Base-by-base conservation (phyloP, 2,329 filamentous ascomycete species). In the Thielaviopsis punctulata region DNA sequence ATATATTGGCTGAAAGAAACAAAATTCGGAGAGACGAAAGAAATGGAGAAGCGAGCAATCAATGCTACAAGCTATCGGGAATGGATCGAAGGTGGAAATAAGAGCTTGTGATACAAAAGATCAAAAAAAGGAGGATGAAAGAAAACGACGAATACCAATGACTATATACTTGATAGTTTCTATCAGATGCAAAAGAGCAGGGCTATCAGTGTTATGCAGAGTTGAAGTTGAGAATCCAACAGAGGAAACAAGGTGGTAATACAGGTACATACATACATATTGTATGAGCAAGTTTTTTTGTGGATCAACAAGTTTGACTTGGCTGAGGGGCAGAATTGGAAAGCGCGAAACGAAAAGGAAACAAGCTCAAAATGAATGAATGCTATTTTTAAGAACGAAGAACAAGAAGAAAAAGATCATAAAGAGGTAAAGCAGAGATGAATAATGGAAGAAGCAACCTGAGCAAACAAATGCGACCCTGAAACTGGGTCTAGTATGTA, bases 361-460 rank as follows among this genome's bases (percentile, higher is more conserved):
- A 19, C 27, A 39, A 43, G 41, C 21, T 10, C n/a, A 48, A 30
- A 24, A 12, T 48, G 22, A 12, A 15, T 22, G 41, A 24, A 46
- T 27, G 46, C n/a, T n/a, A n/a, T n/a, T n/a, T n/a, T n/a, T 30
- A 49, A 45, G 25, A 39, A 23, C 27, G 41, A 41, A 52, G 30
- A 45, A 48, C 43, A 52, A 52, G 36, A 43, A 21, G 22, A 52
- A 49, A 23, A 43, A 27, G 41, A 43, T 21, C 48, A 13, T 45
- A 45, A 44, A 27, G 19, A 36, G 3, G 10, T 10, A 36, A 9
- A 36, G n/a, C 5, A n/a, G 30, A n/a, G 13, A 39, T 30, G 33
- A 45, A 25, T 41, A 39, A 47, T 18, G 2, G 23, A 27, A 23
- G n/a, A 15, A 25, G 8, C 7, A 48, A 18, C n/a, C n/a, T 27